Base-by-base conservation (phyloP, 2,329 filamentous ascomycete genomes). In the Penicillium sp. region DNA sequence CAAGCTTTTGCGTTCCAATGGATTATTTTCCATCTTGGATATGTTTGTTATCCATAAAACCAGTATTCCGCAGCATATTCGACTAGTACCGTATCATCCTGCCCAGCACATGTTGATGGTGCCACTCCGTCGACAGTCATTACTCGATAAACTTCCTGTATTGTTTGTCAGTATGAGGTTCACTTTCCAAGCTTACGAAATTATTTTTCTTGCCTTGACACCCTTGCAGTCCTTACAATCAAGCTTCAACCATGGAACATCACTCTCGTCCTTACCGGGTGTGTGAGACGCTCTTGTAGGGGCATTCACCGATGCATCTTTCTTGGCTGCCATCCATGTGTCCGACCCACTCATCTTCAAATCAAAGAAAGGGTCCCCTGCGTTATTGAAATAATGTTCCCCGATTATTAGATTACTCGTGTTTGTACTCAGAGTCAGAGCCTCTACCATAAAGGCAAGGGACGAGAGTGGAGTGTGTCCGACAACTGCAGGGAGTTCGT, bases 21-120 rank as follows among this genome's bases (percentile, higher is more conserved):
- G n/a, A n/a, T n/a, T n/a, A 27, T 26, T 42, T 7, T 21, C 20
- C 2, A 43, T 8, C 21, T 18, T 26, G 17, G 12, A 20, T 13
- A 15, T 26, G 17, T 15, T 24, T 37, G n/a, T 68, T 50, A 69
- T 15, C 65, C 71, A 52, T 72, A 77, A 20, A 76, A 73, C 72
- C 71, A 76, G 52, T 76, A 76, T 57, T 75, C 68, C 5, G 74
- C 73, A 5, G 70, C 64, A 62, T 77, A 77, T 17, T 70, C 63
- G 18, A 74, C 64, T 44, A 68, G 52, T 26, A 75, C 60, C 0
- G 60, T 67, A 4, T 60, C 52, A 7, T 62, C 42, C 49, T 69
- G 65, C 6, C 63, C 62, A 24, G 61, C 52, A 56, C 74, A 77
- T 0, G 65, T 68, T 23, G 56, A 53, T 18, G 73, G 72, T 10